Base-by-base conservation (phyloP, 441 rosid species). In the Metrosideros polymorpha region DNA sequence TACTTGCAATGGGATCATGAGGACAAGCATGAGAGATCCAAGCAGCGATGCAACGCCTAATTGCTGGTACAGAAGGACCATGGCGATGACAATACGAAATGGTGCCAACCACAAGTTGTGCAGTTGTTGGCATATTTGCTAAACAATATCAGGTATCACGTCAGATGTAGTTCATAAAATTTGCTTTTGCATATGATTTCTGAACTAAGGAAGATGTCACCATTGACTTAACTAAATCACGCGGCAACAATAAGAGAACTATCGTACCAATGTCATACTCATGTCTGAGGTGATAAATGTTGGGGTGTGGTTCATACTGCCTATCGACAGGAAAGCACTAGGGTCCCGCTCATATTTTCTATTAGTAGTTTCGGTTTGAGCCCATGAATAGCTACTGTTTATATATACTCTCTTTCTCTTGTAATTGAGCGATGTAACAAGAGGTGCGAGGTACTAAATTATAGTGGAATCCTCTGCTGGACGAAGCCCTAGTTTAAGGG, bases 91-190 rank as follows among this genome's bases (percentile, higher is more conserved):
- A 89, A 96, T 97, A 49, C 99, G 96, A 87, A 97, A 96, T 79
- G 99, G 99, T 79, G 99, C 96, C 17, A 99, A 97, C 98, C 99
- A 97, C 86, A 97, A 89, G 47, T 91, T 90, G 84, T 96, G 99
- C 86, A 97, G 95, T 79, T 90, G 99, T 88, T 88, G 93, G 92
- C 95, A 89, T 89, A 92, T 90, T 96, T 93, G 96, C 99, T 96
- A 93, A 82, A 89, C 79, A 85, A 86, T 25, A 87, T n/a, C 52
- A 32, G 82, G 77, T 29, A 27, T 50, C 6, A 51, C 7, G 84
- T 85, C 32, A 91, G 63, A 53, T 47, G 57, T 49, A 49, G 27
- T 57, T 88, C 79, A 87, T n/a, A 25, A 32, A 66, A 35, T 61
- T 61, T 9, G 24, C 75, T 61, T 61, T 61, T 35, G 25, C 45